A percentile compares a stretch with the other conserved stretches of the same genome.
Conservation (phyloP, 805 yeast genomes). For the Schizosaccharomyces octosporus region DNA sequence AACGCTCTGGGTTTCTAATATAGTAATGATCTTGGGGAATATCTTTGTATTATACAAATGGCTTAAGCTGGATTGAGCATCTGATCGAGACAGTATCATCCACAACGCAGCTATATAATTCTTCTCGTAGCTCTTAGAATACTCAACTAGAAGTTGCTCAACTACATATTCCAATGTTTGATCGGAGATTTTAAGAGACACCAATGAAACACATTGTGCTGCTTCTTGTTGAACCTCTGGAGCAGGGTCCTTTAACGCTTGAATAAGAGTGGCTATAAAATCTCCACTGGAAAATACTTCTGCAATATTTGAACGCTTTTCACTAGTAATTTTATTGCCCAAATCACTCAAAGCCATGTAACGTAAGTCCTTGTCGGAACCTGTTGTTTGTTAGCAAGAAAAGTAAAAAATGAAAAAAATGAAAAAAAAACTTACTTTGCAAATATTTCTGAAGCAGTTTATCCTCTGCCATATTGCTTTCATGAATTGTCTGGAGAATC, state of each 20-base stretch:
- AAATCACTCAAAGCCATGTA: slow-evolving; percentile 2
- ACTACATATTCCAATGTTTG: not conserved
- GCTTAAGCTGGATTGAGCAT: too few species aligned
- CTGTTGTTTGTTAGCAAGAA: not conserved
- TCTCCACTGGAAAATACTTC: not conserved
- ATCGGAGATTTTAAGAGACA: not conserved
- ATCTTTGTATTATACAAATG: too few species aligned
- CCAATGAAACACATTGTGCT: not conserved
- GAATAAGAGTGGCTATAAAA: not conserved
- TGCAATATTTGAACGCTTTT: not conserved
- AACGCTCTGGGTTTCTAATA: too few species aligned
- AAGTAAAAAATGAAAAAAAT: not conserved
- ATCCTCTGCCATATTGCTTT: not conserved
- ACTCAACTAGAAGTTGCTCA: not conserved
- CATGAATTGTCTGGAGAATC: not conserved
- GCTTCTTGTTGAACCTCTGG: not conserved
- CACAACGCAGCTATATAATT: not conserved
- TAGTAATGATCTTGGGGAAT: too few species aligned
- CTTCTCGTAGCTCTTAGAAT: not conserved
- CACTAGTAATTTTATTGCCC: not conserved
- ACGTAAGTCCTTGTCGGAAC: slow-evolving; percentile 1
- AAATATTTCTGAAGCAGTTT: not conserved
- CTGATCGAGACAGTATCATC: too few species aligned
- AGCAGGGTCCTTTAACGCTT: not conserved
- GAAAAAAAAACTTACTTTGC: not conserved